Percentiles rank a stretch among this genome's conserved stretches.
Evolutionary conservation across 2,329 filamentous ascomycete species (phyloP).

Genomic region (Fusarium buxicola): DNA sequence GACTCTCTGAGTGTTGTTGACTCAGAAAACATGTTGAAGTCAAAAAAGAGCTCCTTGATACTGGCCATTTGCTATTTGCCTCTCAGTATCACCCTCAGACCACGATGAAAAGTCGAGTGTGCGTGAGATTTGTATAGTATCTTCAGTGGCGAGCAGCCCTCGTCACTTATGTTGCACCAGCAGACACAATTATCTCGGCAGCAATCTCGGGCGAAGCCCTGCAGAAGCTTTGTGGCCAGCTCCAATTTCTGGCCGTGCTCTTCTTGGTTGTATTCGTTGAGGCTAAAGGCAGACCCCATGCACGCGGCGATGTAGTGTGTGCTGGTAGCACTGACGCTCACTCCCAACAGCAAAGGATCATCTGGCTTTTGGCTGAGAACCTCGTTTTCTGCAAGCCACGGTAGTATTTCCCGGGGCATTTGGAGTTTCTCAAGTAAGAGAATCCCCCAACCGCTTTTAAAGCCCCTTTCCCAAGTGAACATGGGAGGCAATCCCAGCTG

Average conservation of each 20-base stretch:
- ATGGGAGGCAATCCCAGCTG: neutral
- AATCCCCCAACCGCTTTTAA: neutral
- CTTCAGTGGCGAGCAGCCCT: conserved; percentile 2
- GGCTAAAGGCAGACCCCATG: fast-evolving
- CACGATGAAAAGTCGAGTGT: fast-evolving
- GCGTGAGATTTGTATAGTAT: neutral
- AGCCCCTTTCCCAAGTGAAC: fast-evolving
- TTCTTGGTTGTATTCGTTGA: neutral
- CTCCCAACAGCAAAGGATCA: neutral
- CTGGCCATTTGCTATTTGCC: fast-evolving
- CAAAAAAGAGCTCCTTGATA: neutral
- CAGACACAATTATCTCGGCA: neutral
- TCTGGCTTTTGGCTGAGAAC: neutral
- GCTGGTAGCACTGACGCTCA: neutral
- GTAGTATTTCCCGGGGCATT: no score
- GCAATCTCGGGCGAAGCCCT: neutral
- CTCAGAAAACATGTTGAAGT: neutral
- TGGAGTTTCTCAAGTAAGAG: no score
- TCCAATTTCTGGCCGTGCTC: neutral
- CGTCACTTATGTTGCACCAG: neutral
- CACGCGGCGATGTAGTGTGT: neutral
- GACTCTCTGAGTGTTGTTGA: no score
- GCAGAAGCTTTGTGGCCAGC: fast-evolving
- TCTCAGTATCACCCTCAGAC: fast-evolving
- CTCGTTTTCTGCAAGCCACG: neutral